Evolutionary conservation across 2,329 filamentous ascomycete species (phyloP), one percentile per base, ranked within the genome.

Genomic region (Xylaria sp.): DNA sequence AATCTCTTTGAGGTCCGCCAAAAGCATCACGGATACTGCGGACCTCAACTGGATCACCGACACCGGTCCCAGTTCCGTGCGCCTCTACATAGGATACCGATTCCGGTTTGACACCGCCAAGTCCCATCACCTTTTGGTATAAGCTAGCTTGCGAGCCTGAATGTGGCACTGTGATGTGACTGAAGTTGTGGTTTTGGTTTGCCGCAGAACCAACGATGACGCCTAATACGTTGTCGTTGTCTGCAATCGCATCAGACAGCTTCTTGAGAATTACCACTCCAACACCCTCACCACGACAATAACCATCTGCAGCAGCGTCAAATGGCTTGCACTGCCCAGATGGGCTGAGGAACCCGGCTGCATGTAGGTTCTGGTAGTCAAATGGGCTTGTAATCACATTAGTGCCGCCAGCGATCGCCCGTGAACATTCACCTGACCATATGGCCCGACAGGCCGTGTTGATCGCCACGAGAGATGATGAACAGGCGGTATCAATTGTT

Each of bases 251-350:
- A 48, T 80, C 76, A 0, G 79, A 77, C 0, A 87, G 75, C 4
- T 74, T 79, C 76, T 88, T 89, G 0, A 89, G 71, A 1, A 87
- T 73, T 0, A 89, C 73, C 0, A 80, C 73, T 0, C 74, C 83
- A 2, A 81, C 76, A 0, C 83, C 87, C 65, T 89, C 87, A 0
- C 82, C 85, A 3, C 86, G 79, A 11, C 82, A 86, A 71, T 88
- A 89, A 0, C 87, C 87, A 67, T 86, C 81, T 1, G 82, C 86
- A 3, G 73, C 72, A 0, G 77, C 71, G 60, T 85, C 84, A 46
- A 81, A 83, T 11, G 76, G 75, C 46, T 79, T 75, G 60, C 73
- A 77, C 20, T 72, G 73, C 1, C 76, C 76, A 7, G 73, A 73
- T 3, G 74, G 73, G 61, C 74, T 77, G 10, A 79, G 67, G 56